phyloP scores from a whole-genome alignment of 1,139 yeast species.

The Debaryomyces nepalensis region DNA sequence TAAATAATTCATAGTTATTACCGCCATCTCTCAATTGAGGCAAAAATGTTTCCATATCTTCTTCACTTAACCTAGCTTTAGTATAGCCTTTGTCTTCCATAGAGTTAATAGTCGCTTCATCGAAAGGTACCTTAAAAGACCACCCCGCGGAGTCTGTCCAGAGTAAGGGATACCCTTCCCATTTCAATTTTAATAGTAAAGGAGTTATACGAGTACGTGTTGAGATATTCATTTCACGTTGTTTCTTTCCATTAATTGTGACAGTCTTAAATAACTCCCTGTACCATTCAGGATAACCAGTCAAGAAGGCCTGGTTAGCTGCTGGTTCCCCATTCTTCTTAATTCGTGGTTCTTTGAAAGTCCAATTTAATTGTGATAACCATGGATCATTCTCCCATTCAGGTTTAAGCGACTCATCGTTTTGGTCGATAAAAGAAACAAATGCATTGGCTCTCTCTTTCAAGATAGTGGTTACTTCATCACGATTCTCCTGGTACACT shows the following conservation, averaged over 20 bases:
- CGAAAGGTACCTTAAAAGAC: constrained; percentile 72
- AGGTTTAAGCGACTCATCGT: constrained; percentile 33
- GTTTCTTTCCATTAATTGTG: constrained; percentile 31
- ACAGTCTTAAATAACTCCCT: constrained; percentile 63
- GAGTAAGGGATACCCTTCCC: constrained; percentile 83
- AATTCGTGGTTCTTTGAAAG: constrained; percentile 58
- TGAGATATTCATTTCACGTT: constrained; percentile 57
- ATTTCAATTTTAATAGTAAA: constrained; percentile 70
- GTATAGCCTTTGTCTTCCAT: constrained; percentile 59
- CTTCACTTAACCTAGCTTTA: constrained; percentile 39
- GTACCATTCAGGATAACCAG: constrained; percentile 97
- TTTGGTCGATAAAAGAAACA: constrained; percentile 39
- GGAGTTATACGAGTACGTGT: constrained; percentile 80
- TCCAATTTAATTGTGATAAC: constrained; percentile 91
- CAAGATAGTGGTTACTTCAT: constrained; percentile 62
- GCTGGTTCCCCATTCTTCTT: constrained; percentile 76
- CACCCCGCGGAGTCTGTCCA: constrained; percentile 87
- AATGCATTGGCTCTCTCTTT: constrained; percentile 64
- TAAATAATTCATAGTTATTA: constrained; percentile 49
- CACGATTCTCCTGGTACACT: constrained; percentile 62
- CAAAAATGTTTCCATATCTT: constrained; percentile 26
- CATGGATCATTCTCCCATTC: constrained; percentile 71
- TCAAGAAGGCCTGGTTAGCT: constrained; percentile 77
- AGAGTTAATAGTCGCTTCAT: constrained; percentile 38
- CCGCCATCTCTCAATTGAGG: constrained; percentile 32